Conservation (phyloP, 2,329 filamentous ascomycete species). For the Tolypocladium capitatum region DNA sequence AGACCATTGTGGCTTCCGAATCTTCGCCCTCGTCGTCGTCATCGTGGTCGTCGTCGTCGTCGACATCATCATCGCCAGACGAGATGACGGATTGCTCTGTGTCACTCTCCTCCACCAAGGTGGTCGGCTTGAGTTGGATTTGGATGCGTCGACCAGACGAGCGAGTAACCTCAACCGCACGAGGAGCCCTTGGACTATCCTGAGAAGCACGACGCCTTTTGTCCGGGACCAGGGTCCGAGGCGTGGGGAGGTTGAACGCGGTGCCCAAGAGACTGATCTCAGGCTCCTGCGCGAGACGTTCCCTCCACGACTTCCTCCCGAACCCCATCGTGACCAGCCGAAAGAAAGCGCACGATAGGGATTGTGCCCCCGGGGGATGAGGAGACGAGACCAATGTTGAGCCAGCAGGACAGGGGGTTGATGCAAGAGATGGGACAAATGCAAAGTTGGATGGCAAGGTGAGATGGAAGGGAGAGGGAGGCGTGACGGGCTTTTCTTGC, state of each 20-base stretch:
- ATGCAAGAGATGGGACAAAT: neutral
- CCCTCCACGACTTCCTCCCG: slow-evolving; percentile 4
- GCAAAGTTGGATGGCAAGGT: neutral
- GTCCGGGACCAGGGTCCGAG: slow-evolving; percentile 5
- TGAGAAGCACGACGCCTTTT: neutral
- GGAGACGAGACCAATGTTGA: neutral
- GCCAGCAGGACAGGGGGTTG: neutral
- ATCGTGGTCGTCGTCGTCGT: neutral
- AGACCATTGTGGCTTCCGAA: neutral
- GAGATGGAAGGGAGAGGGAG: neutral
- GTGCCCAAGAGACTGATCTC: slow-evolving; percentile 7
- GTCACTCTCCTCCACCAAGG: neutral
- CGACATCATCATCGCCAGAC: neutral
- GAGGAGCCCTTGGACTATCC: neutral
- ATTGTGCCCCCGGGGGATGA: too few species aligned
- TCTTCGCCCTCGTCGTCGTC: neutral
- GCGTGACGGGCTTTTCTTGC: neutral
- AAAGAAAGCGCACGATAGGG: neutral
- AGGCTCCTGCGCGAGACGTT: slow-evolving; percentile 1
- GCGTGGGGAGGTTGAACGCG: slow-evolving; percentile 9
- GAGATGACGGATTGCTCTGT: neutral
- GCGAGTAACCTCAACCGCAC: neutral
- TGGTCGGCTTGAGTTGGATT: neutral
- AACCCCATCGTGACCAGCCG: slow-evolving; percentile 4
- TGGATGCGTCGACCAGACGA: neutral